Evolutionary conservation across 768 basidiomycete species (phyloP).

Genomic region (Leccinum boreale): DNA sequence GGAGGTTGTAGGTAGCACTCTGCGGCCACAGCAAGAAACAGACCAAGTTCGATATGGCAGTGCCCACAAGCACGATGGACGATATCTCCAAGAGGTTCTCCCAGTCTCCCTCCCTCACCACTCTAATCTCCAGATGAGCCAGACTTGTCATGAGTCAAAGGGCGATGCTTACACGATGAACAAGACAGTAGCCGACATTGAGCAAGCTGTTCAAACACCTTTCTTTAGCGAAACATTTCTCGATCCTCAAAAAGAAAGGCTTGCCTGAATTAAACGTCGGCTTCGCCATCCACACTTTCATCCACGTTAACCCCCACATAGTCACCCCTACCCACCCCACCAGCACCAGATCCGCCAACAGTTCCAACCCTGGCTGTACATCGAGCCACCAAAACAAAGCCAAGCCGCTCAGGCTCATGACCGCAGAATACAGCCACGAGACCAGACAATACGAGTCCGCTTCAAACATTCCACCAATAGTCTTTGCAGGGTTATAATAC

Average conservation of each 20-base stretch:
- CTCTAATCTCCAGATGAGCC: conserved; percentile 36
- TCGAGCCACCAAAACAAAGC: conserved; percentile 79
- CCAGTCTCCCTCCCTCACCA: conserved; percentile 88
- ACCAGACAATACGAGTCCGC: conserved; percentile 78
- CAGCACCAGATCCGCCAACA: conserved; percentile 69
- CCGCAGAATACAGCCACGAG: conserved; percentile 65
- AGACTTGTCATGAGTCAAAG: not conserved
- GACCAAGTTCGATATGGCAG: conserved; percentile 73
- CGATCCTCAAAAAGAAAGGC: conserved; percentile 1
- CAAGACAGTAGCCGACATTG: conserved; percentile 80
- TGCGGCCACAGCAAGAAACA: conserved; percentile 85
- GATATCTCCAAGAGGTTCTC: conserved; percentile 70
- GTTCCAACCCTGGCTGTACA: conserved; percentile 61
- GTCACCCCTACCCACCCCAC: conserved; percentile 82
- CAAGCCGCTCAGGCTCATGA: conserved; percentile 76
- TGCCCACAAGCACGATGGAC: conserved; percentile 75
- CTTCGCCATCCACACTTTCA: conserved; percentile 88
- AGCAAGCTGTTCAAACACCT: conserved; percentile 53
- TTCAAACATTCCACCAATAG: conserved; percentile 89
- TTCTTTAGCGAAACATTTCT: not conserved
- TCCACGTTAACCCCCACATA: conserved; percentile 82
- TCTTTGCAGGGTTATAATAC: conserved; percentile 94
- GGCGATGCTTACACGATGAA: conserved; percentile 67
- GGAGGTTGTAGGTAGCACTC: conserved; percentile 79
- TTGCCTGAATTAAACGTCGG: conserved; percentile 87